These are phyloP conservation scores for Lonicera japonica DNA, from an alignment of 129 eudicot species.

Conservation along the genomic window DNA sequence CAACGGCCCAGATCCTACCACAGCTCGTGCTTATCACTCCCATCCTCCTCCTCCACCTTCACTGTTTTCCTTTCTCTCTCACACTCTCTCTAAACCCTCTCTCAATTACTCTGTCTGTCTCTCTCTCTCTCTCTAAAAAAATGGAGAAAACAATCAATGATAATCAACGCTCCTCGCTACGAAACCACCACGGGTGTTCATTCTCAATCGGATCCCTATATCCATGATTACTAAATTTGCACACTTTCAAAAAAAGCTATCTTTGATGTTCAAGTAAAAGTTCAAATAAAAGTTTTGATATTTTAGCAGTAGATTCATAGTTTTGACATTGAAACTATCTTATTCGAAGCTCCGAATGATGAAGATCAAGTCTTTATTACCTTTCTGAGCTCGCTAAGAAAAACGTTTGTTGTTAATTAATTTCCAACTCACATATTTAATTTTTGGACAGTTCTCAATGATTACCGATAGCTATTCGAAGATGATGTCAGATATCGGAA, in stretches of 20 bases:
- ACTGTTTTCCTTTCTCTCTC: constrained; percentile 15
- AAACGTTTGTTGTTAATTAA: too few relatives aligned
- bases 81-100: not conserved
- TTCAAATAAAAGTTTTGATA: not conserved
- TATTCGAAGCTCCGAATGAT: too few relatives aligned
- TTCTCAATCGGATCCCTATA: not conserved
- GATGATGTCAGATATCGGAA: constrained; percentile 62
- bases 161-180: constrained; percentile 11
- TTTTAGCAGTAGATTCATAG: not conserved
- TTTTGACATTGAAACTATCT: not conserved
- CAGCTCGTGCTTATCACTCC: constrained; percentile 50
- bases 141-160: constrained; percentile 23
- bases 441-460: constrained; percentile 22
- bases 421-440: constrained; percentile 1
- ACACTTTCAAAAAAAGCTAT: not conserved
- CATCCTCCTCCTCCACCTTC: constrained; percentile 10
- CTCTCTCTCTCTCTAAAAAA: constrained; percentile 4
- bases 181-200: not conserved
- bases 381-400: too few relatives aligned
- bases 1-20: constrained; percentile 41
- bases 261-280: not conserved
- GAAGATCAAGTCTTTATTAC: too few relatives aligned
- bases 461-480: constrained; percentile 61
- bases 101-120: constrained; percentile 19
- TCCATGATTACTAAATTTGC: not conserved